Conservation (phyloP, 176 grass and related monocot species). For the Rhynchospora breviuscula region DNA sequence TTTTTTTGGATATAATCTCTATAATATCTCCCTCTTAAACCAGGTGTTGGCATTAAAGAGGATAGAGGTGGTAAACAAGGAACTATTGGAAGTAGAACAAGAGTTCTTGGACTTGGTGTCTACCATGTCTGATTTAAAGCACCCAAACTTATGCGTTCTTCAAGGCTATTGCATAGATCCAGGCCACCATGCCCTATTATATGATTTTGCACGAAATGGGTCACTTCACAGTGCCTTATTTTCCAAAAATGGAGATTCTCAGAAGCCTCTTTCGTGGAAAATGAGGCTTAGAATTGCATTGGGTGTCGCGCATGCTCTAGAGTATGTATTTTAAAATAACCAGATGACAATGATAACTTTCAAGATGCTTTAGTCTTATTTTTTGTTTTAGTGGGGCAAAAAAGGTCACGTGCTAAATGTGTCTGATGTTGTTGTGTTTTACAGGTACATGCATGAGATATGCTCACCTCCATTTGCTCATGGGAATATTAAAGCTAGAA, state of each 20-base stretch:
- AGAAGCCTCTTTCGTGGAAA: constrained; percentile 83
- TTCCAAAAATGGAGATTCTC: constrained; percentile 37
- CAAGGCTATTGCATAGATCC: constrained; percentile 82
- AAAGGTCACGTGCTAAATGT: neutral
- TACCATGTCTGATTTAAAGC: constrained; percentile 72
- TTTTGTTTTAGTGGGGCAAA: neutral
- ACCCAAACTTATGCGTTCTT: constrained; percentile 65
- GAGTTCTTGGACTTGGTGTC: constrained; percentile 75
- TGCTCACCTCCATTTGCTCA: constrained; percentile 82
- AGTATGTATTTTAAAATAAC: constrained; percentile 50
- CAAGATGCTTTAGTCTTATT: neutral
- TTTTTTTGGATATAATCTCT: constrained; percentile 9
- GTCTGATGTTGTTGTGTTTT: constrained; percentile 10
- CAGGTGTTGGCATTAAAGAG: constrained; percentile 86
- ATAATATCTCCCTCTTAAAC: constrained; percentile 7
- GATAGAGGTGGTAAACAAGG: constrained; percentile 66
- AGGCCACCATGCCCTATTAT: constrained; percentile 61
- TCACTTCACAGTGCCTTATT: constrained; percentile 81
- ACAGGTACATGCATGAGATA: constrained; percentile 73
- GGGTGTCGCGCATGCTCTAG: constrained; percentile 82
- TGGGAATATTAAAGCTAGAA: constrained; percentile 85
- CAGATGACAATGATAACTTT: neutral
- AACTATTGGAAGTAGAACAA: constrained; percentile 79
- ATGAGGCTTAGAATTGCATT: constrained; percentile 80
- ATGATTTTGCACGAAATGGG: constrained; percentile 72